Base-by-base conservation (phyloP, 2,329 filamentous ascomycete genomes). In the Nemania sp. region DNA sequence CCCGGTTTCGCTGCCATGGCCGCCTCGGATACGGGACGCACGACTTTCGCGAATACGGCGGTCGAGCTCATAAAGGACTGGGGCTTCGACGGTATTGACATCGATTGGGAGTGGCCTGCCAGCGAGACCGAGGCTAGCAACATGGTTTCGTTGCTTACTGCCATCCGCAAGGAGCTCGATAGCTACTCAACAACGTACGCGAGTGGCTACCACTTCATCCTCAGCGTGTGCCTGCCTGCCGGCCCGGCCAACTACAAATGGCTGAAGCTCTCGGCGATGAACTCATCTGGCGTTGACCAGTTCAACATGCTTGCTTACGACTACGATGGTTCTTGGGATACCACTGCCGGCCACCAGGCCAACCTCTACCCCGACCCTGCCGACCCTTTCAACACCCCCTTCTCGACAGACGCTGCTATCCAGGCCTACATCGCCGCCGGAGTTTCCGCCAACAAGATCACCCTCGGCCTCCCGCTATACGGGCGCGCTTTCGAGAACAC, bases 381-480 rank as follows among this genome's bases (percentile, higher is more conserved):
- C 5, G 83, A 86, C 69, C 82, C 86, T 0, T 67, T 73, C 4
- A 78, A 82, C 25, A 94, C 91, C 0, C 89, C 89, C 0, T 94
- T 87, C 79, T 89, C 83, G 71, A 88, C 88, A 2, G 79, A 89
- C 34, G 75, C 78, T 17, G 90, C 90, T 2, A 76, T 96, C 45
- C 72, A 79, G 4, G 85, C 82, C 56, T 96, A 96, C 75, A 75
- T 87, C 34, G 73, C 77, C 0, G 82, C 83, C 3, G 87, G 87
- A 5, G 83, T 95, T 0, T 78, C 85, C 0, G 70, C 85, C 0
- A 72, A 74, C 54, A 94, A 94, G 74, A 83, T 96, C 57, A 83
- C 91, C 1, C 78, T 95, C 4, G 91, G 91, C 2, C 88, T 95
- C 82, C 91, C 92, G 0, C 79, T 96, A 7, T 95, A 95, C 71